Conservation (phyloP, 2,329 filamentous ascomycete genomes). For the Aspergillus floridensis region DNA sequence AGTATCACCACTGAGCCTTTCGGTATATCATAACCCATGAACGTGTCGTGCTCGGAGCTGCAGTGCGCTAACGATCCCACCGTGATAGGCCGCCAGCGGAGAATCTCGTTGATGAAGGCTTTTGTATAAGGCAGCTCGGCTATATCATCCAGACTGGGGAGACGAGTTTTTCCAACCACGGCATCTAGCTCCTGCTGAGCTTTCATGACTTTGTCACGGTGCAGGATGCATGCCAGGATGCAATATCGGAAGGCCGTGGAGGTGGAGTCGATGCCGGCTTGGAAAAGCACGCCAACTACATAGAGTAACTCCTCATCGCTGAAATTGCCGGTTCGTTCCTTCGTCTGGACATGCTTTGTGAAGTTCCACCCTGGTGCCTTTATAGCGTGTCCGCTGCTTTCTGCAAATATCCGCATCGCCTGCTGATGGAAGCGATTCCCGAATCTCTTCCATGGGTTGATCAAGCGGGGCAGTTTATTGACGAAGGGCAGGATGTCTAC, state of each 20-base stretch:
- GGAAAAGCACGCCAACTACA: not conserved
- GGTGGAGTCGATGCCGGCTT: constrained; percentile 4
- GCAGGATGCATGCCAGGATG: not conserved
- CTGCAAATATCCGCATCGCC: not conserved
- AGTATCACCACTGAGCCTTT: constrained; percentile 45
- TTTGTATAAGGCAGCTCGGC: constrained; percentile 28
- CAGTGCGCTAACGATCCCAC: constrained; percentile 43
- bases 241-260: not conserved
- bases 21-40: constrained; percentile 49
- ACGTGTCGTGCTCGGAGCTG: constrained; percentile 45
- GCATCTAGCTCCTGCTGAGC: not conserved
- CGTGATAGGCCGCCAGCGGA: constrained; percentile 39
- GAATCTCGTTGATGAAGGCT: constrained; percentile 30
- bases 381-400: not conserved
- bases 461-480: not conserved
- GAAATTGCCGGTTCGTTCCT: not conserved
- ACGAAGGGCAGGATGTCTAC: constrained; percentile 11
- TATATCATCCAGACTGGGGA: constrained; percentile 10
- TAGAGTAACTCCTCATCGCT: not conserved
- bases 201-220: not conserved
- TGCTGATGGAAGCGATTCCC: not conserved
- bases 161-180: not conserved
- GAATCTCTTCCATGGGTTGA: constrained; percentile 4
- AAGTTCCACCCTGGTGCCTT: constrained; percentile 1
- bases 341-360: not conserved